phyloP scores from a whole-genome alignment of 1,284 basidiomycete genomes.

The Ceratobasidium sp. region DNA sequence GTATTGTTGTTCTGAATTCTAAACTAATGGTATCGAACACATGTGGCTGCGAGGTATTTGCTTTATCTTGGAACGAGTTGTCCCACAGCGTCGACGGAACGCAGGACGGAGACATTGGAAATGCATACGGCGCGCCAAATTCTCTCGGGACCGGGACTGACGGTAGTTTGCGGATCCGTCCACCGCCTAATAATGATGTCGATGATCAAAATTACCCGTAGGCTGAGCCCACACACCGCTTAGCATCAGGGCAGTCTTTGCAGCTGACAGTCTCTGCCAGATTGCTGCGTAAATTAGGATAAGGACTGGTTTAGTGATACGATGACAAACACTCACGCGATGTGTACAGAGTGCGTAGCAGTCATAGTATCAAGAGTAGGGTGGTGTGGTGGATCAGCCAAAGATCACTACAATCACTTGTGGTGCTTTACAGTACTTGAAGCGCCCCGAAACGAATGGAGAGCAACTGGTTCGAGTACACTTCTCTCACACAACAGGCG shows the following conservation, averaged over 20 bases:
- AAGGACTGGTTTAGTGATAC: too few species aligned
- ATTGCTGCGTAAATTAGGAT: constrained; percentile 45
- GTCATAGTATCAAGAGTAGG: constrained; percentile 5
- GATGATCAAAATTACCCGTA: not conserved
- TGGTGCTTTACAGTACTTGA: constrained; percentile 23
- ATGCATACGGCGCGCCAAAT: too few species aligned
- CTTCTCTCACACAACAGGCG: too few species aligned
- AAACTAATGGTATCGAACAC: too few species aligned
- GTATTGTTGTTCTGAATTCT: too few species aligned
- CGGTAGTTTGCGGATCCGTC: constrained; percentile 64
- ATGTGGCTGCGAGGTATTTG: too few species aligned
- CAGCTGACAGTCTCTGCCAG: constrained; percentile 67
- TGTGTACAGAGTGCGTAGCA: constrained; percentile 31
- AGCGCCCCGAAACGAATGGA: too few species aligned
- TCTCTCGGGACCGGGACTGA: too few species aligned
- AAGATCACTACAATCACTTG: constrained; percentile 21
- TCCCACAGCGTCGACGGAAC: too few species aligned
- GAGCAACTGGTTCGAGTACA: too few species aligned
- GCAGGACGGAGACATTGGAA: too few species aligned
- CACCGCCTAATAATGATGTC: constrained; percentile 58
- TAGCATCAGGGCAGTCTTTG: constrained; percentile 76
- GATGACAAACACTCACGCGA: constrained; percentile 34
- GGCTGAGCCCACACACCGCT: constrained; percentile 54
- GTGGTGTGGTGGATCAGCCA: constrained; percentile 7
- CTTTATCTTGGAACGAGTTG: too few species aligned